Conservation (phyloP, 164 flowering plant genomes). For the Dillenia suffruticosa region DNA sequence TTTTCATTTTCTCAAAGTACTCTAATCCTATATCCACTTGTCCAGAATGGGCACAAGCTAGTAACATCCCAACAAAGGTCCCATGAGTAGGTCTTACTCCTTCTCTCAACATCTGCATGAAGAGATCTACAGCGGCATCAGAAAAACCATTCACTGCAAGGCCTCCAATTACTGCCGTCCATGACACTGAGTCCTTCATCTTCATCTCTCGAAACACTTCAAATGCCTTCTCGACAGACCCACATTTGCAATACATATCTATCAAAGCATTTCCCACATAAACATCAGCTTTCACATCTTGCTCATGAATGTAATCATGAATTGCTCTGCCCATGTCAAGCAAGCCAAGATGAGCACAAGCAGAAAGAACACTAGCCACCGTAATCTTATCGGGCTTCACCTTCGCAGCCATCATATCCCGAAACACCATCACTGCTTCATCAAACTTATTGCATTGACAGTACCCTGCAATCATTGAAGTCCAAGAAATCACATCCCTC, state of each 20-base stretch:
- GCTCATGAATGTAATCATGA: conserved; percentile 37
- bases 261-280: conserved; percentile 61
- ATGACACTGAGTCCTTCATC: conserved; percentile 53
- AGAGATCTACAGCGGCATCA: conserved; percentile 41
- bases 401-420: conserved; percentile 52
- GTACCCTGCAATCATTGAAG: conserved; percentile 67
- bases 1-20: conserved; percentile 50
- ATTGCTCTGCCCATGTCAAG: conserved; percentile 49
- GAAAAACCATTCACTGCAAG: conserved; percentile 68
- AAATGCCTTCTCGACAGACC: conserved; percentile 40
- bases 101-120: conserved; percentile 44
- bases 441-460: conserved; percentile 29
- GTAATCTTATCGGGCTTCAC: conserved; percentile 60
- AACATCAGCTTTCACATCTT: conserved; percentile 40
- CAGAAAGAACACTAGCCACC: conserved; percentile 56
- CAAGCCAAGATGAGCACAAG: conserved; percentile 65
- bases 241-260: conserved; percentile 85
- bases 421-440: conserved; percentile 50
- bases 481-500: conserved; percentile 74
- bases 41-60: conserved; percentile 71
- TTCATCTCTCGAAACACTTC: conserved; percentile 51
- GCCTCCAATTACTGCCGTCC: conserved; percentile 68
- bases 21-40: conserved; percentile 53
- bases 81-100: conserved; percentile 53
- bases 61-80: conserved; percentile 54